Evolutionary conservation across 495 filamentous ascomycete genomes (phyloP), one percentile per base, ranked within the genome.

Genomic region (Talaromyces thailandensis): DNA sequence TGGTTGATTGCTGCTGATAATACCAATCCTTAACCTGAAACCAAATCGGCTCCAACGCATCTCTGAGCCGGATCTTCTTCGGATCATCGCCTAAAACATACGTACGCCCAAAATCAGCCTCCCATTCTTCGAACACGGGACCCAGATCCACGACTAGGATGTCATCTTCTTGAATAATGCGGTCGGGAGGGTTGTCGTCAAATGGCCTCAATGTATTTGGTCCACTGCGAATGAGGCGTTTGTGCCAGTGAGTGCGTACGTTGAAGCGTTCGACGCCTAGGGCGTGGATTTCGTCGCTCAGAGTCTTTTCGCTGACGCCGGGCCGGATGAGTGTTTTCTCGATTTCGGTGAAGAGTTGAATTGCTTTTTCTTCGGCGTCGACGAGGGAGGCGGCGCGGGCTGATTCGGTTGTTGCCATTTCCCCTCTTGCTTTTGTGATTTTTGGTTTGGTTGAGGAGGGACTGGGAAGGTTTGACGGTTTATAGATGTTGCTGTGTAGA

Each of bases 81-180:
- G 75, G 74, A 32, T 82, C 77, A 40, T 76, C 61, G 4, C 80
- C 78, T 0, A 82, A 69, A 0, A 82, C 78, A 51, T 72, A 79
- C 3, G 77, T 79, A 40, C 77, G 76, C 11, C 79, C 77, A 55
- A 80, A 79, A 61, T 82, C 80, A 12, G 79, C 80, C 62, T 82
- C 79, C 75, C 75, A 82, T 40, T 40, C 35, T n/a, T 40, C 35
- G 4, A 82, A 81, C 6, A 82, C 79, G 1, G 79, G 78, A 0
- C 79, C 80, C 7, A 82, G 65, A 45, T 82, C 78, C 18, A 81
- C 73, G 43, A 78, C 75, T 0, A 82, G 67, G 58, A 81, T 81
- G 57, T 82, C 78, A 55, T 82, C 77, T 12, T 60, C 56, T 48
- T 76, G 63, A 53, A 82, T 77, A 29, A 76, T 66, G 4, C 79